A percentile compares a stretch with the other conserved stretches of the same genome.
Evolutionary conservation across 345 rosid species (phyloP).

Genomic region (Conringia planisiliqua): DNA sequence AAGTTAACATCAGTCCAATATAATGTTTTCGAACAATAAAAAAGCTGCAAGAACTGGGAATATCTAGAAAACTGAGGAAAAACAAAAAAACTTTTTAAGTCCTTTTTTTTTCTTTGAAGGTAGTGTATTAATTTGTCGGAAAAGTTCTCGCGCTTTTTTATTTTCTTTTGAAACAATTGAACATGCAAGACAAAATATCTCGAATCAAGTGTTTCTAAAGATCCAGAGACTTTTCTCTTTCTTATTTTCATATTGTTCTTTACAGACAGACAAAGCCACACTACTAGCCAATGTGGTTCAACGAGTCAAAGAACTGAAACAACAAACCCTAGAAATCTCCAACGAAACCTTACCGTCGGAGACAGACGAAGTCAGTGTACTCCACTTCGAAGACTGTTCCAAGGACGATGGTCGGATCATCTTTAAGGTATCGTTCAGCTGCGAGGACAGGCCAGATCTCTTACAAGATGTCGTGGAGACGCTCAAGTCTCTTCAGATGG

Average conservation of each 20-base stretch:
- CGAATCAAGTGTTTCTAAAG: constrained; percentile 7
- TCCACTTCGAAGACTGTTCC: constrained; percentile 48
- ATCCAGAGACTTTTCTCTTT: neutral
- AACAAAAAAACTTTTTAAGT: constrained; percentile 12
- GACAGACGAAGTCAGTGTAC: constrained; percentile 71
- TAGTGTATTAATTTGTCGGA: constrained; percentile 30
- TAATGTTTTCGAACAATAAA: constrained; percentile 5
- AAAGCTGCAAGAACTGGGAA: constrained; percentile 18
- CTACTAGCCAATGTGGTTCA: constrained; percentile 89
- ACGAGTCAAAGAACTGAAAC: constrained; percentile 77
- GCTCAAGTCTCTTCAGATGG: constrained; percentile 69
- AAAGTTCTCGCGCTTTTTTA: constrained; percentile 43
- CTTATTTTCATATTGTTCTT: neutral
- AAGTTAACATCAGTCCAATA: neutral
- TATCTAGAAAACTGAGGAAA: constrained; percentile 13
- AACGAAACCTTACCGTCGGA: constrained; percentile 75
- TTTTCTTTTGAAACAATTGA: neutral
- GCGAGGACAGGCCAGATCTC: constrained; percentile 82
- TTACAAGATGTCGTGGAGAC: constrained; percentile 66
- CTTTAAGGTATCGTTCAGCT: constrained; percentile 77
- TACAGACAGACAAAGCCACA: constrained; percentile 91
- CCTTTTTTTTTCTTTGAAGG: constrained; percentile 22
- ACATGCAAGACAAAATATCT: neutral
- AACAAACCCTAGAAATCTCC: constrained; percentile 60
- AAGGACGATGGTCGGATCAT: constrained; percentile 54